These are phyloP conservation scores for Cercophora scortea DNA, from an alignment of 495 filamentous ascomycete species.

Conservation along the genomic window DNA sequence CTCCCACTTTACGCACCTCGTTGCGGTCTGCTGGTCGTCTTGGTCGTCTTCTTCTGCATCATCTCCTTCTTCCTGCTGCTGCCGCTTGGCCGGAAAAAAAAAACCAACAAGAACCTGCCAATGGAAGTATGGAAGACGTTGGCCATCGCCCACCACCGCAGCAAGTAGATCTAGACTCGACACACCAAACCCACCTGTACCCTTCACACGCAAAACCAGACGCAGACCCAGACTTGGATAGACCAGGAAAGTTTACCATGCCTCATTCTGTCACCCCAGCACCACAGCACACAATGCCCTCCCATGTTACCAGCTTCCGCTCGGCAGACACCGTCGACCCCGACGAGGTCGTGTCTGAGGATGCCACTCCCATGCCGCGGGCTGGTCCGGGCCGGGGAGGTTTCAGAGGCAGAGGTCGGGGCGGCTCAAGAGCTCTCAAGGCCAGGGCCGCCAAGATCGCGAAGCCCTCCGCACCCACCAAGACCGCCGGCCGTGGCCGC, in stretches of 20 bases:
- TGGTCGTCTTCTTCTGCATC: too few relatives aligned
- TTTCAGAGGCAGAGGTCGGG: slow-evolving; percentile 22
- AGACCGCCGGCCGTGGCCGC: slow-evolving; percentile 29
- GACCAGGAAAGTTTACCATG: too few relatives aligned
- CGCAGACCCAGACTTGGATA: not conserved
- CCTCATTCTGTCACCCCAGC: not conserved
- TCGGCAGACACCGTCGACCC: not conserved
- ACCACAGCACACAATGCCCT: not conserved
- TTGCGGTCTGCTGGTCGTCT: too few relatives aligned
- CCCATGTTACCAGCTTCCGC: not conserved
- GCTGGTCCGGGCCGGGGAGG: slow-evolving; percentile 24
- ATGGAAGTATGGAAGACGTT: too few relatives aligned
- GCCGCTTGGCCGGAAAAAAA: too few relatives aligned
- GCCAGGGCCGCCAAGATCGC: slow-evolving; percentile 16
- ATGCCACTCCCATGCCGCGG: slow-evolving; percentile 1
- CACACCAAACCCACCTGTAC: too few relatives aligned
- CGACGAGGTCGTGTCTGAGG: slow-evolving; percentile 17
- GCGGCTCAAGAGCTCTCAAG: slow-evolving; percentile 10
- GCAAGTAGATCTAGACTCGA: too few relatives aligned
- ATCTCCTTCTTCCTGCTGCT: too few relatives aligned
- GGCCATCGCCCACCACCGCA: too few relatives aligned
- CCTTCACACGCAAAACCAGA: not conserved
- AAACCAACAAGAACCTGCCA: too few relatives aligned
- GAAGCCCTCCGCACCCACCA: slow-evolving; percentile 23
- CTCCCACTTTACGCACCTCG: too few relatives aligned